Conservation (phyloP, 2,329 filamentous ascomycete species). For the Orbilia javanica region DNA sequence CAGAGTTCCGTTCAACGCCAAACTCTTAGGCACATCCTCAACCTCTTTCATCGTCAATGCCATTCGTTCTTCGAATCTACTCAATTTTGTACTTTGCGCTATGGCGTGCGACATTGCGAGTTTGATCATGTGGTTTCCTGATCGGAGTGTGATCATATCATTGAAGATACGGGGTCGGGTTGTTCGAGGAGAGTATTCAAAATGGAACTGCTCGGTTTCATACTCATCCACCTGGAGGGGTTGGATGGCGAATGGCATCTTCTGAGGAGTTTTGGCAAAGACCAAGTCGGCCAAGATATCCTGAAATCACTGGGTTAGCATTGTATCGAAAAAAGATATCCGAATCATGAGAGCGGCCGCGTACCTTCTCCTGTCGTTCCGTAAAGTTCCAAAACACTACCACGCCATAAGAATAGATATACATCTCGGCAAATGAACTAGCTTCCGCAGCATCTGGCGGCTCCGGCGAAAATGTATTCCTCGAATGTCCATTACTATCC, state of each 20-base stretch:
- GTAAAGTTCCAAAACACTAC: slow-evolving; percentile 99
- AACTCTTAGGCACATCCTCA: slow-evolving; percentile 87
- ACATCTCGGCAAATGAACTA: slow-evolving; percentile 91
- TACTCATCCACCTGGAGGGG: slow-evolving; percentile 90
- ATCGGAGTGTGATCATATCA: slow-evolving; percentile 97
- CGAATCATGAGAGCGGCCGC: not conserved
- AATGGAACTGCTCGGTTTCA: slow-evolving; percentile 98
- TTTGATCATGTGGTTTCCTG: slow-evolving; percentile 98
- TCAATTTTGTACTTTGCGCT: slow-evolving; percentile 95
- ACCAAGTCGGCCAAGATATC: slow-evolving; percentile 94
- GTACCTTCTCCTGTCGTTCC: slow-evolving; percentile 85
- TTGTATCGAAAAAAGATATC: not conserved
- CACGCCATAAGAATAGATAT: slow-evolving; percentile 96
- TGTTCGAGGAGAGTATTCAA: slow-evolving; percentile 90
- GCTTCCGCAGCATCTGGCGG: slow-evolving; percentile 53
- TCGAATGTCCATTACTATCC: slow-evolving; percentile 52
- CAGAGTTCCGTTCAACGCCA: slow-evolving; percentile 88
- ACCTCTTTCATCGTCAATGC: slow-evolving; percentile 91
- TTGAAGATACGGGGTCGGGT: slow-evolving; percentile 88
- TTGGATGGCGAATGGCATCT: slow-evolving; percentile 78
- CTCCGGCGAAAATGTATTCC: slow-evolving; percentile 53
- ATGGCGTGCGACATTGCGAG: slow-evolving; percentile 97
- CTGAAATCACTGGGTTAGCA: slow-evolving; percentile 58
- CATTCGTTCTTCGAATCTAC: slow-evolving; percentile 97
- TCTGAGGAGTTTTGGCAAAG: slow-evolving; percentile 79